Evolutionary conservation across 768 basidiomycete species (phyloP), one percentile per base, ranked within the genome.

Genomic region (Stropharia rugosoannulata): DNA sequence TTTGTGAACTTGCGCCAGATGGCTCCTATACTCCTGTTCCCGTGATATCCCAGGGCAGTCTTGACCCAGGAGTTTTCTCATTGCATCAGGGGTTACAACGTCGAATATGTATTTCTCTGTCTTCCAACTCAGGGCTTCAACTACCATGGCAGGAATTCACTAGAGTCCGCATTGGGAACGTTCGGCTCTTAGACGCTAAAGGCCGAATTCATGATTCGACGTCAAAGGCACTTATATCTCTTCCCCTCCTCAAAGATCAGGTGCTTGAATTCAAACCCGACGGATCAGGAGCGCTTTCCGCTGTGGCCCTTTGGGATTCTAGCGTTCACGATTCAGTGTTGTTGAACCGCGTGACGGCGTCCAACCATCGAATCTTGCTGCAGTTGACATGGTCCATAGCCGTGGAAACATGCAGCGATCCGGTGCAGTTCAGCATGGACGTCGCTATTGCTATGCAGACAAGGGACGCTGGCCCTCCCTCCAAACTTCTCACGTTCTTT

Each of bases 71-170:
- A 13, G 84, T 84, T 51, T 96, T 97, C 72, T 84, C 83, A 56
- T 77, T 98, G 16, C 95, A 92, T 63, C 97, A 99, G 73, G 97
- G 97, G 25, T 73, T 98, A 22, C 97, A 99, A 68, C 81, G 97
- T 18, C 84, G 91, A 11, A 71, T 99, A 48, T 73, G 81, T 36
- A 70, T 99, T 55, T 83, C 81, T 0, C 75, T 98, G 32, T 85
- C 85, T 13, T 96, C 92, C 49, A 89, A 93, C 65, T 96, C 96
- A 11, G 96, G 96, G 1, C 82, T 81, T 40, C 89, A 95, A 60
- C 80, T 98, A 50, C 91, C 91, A 1, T 98, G 95, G 95, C 80
- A 80, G 19, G 85, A 87, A 57, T 76, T 97, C 38, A 83, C 83
- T 1, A 86, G 84, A 63, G 77, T 95, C 49, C 83, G 85, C 37